These are phyloP conservation scores for Saccharomycopsis selenospora DNA, from an alignment of 805 yeast species.

Conservation along the genomic window DNA sequence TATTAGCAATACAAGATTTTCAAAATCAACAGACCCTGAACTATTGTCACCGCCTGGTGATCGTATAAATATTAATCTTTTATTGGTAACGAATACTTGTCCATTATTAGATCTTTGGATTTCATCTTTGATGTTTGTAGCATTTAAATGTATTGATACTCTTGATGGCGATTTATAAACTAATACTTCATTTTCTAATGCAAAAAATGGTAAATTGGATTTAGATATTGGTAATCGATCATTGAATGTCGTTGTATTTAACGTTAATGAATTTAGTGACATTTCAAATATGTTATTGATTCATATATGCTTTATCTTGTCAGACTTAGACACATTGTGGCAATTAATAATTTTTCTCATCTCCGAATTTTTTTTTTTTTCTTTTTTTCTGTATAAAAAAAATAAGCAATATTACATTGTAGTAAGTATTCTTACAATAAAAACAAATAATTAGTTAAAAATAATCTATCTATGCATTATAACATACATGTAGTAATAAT, in stretches of 20 bases:
- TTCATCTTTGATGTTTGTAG: constrained; percentile 12
- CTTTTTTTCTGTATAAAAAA: no score
- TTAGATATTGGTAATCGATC: background rate
- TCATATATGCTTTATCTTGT: no score
- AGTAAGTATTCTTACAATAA: no score
- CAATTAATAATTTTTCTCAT: no score
- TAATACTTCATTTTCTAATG: constrained; percentile 12
- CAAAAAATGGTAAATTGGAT: constrained; percentile 13
- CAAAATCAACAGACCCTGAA: constrained; percentile 7
- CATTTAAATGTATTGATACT: constrained; percentile 13
- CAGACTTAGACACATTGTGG: no score
- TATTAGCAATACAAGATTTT: constrained; percentile 15
- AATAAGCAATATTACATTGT: no score
- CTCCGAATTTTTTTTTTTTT: no score
- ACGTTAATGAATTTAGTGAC: constrained; percentile 18
- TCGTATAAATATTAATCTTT: constrained; percentile 13
- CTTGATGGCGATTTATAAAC: constrained; percentile 11
- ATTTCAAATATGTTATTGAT: no score
- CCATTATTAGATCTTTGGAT: constrained; percentile 11
- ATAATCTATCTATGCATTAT: no score
- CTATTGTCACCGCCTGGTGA: background rate
- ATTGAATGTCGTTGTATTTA: constrained; percentile 8
- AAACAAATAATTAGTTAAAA: no score
- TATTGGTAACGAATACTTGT: constrained; percentile 14
- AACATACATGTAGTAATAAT: no score